Evolutionary conservation across 805 yeast genomes (phyloP).

Genomic region (Ogataea glucozyma): DNA sequence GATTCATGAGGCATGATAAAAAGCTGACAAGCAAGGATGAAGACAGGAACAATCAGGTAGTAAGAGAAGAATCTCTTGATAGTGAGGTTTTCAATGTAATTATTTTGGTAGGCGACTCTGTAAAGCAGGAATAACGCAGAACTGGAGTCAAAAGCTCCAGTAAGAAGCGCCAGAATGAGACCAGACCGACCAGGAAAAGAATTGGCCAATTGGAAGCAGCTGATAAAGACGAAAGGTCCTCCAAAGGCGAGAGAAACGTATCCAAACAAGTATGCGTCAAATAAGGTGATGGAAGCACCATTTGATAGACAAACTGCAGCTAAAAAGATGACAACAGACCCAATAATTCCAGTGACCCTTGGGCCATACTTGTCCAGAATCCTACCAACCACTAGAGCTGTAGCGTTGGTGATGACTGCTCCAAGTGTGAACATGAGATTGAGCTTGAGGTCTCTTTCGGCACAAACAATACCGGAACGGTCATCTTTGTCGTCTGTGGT

Average conservation of each 20-base stretch:
- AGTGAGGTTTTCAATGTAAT: conserved; percentile 39
- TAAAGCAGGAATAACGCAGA: conserved; percentile 83
- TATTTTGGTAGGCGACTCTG: conserved; percentile 59
- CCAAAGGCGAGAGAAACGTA: conserved; percentile 80
- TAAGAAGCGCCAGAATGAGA: conserved; percentile 72
- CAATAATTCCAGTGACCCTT: conserved; percentile 71
- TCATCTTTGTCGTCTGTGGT: conserved; percentile 1
- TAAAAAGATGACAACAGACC: conserved; percentile 56
- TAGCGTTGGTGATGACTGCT: conserved; percentile 82
- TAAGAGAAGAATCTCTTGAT: conserved; percentile 61
- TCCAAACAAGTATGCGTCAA: conserved; percentile 74
- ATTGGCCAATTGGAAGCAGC: conserved; percentile 87
- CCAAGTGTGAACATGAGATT: conserved; percentile 84
- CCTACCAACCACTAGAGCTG: conserved; percentile 80
- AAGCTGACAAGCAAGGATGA: conserved; percentile 72
- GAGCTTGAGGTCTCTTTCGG: conserved; percentile 77
- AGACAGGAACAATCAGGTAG: conserved; percentile 75
- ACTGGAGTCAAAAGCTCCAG: conserved; percentile 94
- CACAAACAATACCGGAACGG: conserved; percentile 43
- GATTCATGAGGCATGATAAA: conserved; percentile 78
- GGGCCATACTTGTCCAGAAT: conserved; percentile 83
- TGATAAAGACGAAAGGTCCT: conserved; percentile 91
- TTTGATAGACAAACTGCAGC: conserved; percentile 47
- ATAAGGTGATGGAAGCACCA: conserved; percentile 23
- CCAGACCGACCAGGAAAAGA: conserved; percentile 84